Evolutionary conservation across 2,329 filamentous ascomycete genomes (phyloP).

Genomic region (Trichoderma guizhouense): DNA sequence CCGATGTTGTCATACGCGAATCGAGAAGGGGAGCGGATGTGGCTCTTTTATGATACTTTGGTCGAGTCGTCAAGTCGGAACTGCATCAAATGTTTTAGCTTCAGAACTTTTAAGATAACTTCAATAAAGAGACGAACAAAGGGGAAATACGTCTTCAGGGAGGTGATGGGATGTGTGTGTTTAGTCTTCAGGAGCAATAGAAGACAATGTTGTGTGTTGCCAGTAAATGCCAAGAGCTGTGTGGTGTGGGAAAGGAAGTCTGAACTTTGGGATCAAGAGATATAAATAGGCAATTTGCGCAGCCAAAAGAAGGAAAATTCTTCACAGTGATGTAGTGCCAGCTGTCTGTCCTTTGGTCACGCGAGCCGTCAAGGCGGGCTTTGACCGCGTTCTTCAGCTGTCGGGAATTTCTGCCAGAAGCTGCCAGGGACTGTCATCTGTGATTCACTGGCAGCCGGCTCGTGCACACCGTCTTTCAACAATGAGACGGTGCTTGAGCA

Average conservation of each 20-base stretch:
- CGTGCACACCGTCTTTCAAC: background rate
- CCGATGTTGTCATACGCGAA: slow-evolving; percentile 19
- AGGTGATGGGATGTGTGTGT: background rate
- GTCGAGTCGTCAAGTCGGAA: background rate
- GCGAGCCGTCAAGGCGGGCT: background rate
- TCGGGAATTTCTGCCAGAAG: background rate
- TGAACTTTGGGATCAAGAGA: slow-evolving; percentile 6
- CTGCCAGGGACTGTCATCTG: background rate
- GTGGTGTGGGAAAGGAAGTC: background rate
- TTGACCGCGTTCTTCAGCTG: background rate
- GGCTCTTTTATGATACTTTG: slow-evolving; percentile 43
- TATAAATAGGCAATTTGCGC: slow-evolving; percentile 8
- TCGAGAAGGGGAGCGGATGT: slow-evolving; percentile 48
- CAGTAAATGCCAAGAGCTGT: background rate
- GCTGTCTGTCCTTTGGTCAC: background rate
- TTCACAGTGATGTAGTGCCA: slow-evolving; percentile 15
- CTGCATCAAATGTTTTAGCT: background rate
- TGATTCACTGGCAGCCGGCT: slow-evolving; percentile 10
- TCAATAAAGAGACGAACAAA: background rate
- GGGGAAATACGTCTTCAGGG: background rate
- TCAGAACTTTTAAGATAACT: background rate
- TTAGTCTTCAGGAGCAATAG: background rate
- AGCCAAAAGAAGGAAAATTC: background rate
- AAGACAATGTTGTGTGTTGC: background rate
- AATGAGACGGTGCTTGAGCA: background rate